A percentile compares a stretch with the other conserved stretches of the same genome.
phyloP scores from a whole-genome alignment of 2,329 filamentous ascomycete genomes.

The Clarireedia hainanense region DNA sequence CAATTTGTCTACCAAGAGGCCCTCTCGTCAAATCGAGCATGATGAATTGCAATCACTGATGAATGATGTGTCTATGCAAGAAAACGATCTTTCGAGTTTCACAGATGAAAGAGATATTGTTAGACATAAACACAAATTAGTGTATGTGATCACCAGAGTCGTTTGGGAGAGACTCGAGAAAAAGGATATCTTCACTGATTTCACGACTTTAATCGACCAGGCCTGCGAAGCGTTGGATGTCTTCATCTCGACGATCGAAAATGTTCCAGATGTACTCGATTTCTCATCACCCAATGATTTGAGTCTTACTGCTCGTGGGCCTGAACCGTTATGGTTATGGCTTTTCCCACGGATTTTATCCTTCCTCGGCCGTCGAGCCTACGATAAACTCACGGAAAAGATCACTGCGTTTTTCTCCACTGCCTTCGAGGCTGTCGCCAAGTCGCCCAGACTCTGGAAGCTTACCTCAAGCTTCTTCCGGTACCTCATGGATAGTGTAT shows the following conservation, averaged over 20 bases:
- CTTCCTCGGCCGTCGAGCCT: conserved; percentile 46
- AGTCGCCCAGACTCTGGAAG: conserved; percentile 41
- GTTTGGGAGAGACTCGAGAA: conserved; percentile 63
- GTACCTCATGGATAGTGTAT: conserved; percentile 39
- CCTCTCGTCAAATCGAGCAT: conserved; percentile 56
- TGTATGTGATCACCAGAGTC: conserved; percentile 75
- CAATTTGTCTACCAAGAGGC: conserved; percentile 61
- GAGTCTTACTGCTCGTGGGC: conserved; percentile 34
- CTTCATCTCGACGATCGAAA: conserved; percentile 64
- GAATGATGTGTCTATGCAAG: conserved; percentile 49
- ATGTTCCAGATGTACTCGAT: conserved; percentile 63
- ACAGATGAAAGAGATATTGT: conserved; percentile 54
- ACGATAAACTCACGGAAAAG: conserved; percentile 38
- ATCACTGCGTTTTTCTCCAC: conserved; percentile 47
- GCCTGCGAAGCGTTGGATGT: conserved; percentile 70
- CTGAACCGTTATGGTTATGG: conserved; percentile 59
- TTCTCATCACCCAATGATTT: conserved; percentile 31
- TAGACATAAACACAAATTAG: conserved; percentile 74
- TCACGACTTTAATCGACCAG: conserved; percentile 48
- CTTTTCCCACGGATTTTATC: conserved; percentile 50
- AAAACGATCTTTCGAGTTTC: conserved; percentile 43
- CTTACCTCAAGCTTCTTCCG: conserved; percentile 36
- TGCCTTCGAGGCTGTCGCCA: conserved; percentile 38
- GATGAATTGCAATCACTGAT: conserved; percentile 69
- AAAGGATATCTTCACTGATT: conserved; percentile 58